Percentiles rank a stretch among this genome's conserved stretches.
Evolutionary conservation across 441 rosid genomes (phyloP).

Genomic region (Populus trichocarpa): DNA sequence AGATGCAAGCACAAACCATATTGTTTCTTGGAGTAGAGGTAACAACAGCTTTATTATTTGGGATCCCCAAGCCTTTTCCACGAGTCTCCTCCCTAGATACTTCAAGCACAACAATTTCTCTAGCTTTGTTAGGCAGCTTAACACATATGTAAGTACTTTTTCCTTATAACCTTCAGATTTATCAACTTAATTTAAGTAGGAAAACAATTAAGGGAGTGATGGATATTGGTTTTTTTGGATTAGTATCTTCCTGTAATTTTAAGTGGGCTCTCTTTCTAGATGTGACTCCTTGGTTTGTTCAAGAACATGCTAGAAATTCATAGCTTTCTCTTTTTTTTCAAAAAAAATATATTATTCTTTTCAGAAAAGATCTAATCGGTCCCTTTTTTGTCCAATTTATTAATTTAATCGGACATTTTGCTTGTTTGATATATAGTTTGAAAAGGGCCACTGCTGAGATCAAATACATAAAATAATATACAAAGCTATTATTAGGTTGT

Average conservation of each 20-base stretch:
- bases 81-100: slow-evolving; percentile 44
- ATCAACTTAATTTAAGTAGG: neutral
- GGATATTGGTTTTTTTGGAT: neutral
- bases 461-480: neutral
- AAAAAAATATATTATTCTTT: neutral
- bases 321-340: neutral
- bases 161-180: neutral
- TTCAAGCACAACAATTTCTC: too few species aligned
- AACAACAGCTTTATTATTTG: slow-evolving; percentile 65
- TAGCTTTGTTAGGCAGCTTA: too few species aligned
- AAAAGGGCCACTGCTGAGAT: slow-evolving; percentile 4
- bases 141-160: slow-evolving; percentile 8
- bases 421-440: slow-evolving; percentile 10
- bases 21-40: slow-evolving; percentile 68
- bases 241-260: neutral
- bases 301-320: slow-evolving; percentile 11
- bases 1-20: slow-evolving; percentile 48
- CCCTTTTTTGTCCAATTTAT: neutral
- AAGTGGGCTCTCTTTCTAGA: neutral
- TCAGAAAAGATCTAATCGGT: slow-evolving; percentile 6
- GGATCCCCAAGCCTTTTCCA: slow-evolving; percentile 65
- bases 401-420: slow-evolving; percentile 14
- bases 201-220: neutral
- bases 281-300: neutral
- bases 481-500: neutral